Evolutionary conservation across 108 stramenopile species (phyloP).

Genomic region (Conticribra weissflogii): DNA sequence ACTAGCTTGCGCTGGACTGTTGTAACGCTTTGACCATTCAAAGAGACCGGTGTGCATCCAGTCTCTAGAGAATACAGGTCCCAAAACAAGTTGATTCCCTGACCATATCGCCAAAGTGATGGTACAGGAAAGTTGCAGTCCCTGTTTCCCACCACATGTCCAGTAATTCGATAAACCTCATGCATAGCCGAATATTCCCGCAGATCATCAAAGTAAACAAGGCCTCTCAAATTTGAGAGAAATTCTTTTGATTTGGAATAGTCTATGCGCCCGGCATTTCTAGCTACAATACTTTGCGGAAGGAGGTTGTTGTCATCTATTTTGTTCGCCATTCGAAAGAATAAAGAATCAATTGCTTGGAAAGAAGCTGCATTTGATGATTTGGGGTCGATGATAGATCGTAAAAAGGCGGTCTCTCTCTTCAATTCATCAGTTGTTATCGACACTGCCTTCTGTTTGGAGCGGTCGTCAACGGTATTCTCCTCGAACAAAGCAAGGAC

Average conservation of each 20-base stretch:
- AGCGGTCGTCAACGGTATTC: background rate
- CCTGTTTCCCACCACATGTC: slow-evolving; percentile 8
- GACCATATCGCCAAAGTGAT: slow-evolving; percentile 27
- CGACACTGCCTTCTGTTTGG: background rate
- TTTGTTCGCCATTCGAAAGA: slow-evolving; percentile 16
- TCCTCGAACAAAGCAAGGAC: slow-evolving; percentile 14
- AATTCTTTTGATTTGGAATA: slow-evolving; percentile 9
- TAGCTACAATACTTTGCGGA: background rate
- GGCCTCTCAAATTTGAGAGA: slow-evolving; percentile 5
- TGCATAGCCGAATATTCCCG: slow-evolving; percentile 41
- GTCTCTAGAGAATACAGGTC: slow-evolving; percentile 27
- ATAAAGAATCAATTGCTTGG: slow-evolving; percentile 16
- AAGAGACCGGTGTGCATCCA: slow-evolving; percentile 9
- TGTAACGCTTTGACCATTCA: slow-evolving; percentile 30
- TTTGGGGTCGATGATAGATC: slow-evolving; percentile 20
- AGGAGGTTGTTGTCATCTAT: slow-evolving; percentile 32
- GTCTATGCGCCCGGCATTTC: background rate
- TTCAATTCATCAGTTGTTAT: slow-evolving; percentile 25
- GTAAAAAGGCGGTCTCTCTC: slow-evolving; percentile 25
- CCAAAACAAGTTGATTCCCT: slow-evolving; percentile 43
- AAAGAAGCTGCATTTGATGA: slow-evolving; percentile 25
- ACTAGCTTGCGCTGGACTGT: slow-evolving; percentile 15
- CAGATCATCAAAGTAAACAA: slow-evolving; percentile 41
- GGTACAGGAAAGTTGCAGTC: slow-evolving; percentile 32
- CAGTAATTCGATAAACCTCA: slow-evolving; percentile 37